phyloP scores from a whole-genome alignment of 768 basidiomycete species.

The Lentinula boryana region DNA sequence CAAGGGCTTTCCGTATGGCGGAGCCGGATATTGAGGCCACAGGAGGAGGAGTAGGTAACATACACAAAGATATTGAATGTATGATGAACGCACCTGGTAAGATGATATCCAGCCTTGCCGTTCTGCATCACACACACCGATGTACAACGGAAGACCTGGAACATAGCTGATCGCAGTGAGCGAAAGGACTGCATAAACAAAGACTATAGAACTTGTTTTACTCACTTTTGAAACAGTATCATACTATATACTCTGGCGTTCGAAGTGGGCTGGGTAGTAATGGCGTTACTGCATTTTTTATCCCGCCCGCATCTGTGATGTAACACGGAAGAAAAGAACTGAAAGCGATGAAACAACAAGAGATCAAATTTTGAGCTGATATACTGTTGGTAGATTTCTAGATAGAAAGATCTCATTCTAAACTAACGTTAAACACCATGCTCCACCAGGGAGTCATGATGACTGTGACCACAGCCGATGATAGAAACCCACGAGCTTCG shows the following conservation, averaged over 20 bases:
- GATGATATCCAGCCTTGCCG: slow-evolving; percentile 39
- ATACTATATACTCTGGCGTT: slow-evolving; percentile 19
- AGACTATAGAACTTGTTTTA: not conserved
- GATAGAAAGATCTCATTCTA: slow-evolving; percentile 10
- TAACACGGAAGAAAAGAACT: slow-evolving; percentile 30
- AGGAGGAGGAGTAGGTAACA: not conserved
- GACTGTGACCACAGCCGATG: slow-evolving; percentile 12
- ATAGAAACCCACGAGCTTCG: slow-evolving; percentile 12
- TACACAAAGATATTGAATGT: not conserved
- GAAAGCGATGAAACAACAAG: slow-evolving; percentile 20
- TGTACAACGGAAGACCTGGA: slow-evolving; percentile 29
- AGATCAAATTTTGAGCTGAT: slow-evolving; percentile 17
- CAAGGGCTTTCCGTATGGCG: slow-evolving; percentile 24
- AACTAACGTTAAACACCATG: slow-evolving; percentile 9
- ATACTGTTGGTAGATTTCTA: slow-evolving; percentile 26
- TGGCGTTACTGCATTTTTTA: slow-evolving; percentile 28
- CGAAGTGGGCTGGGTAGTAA: slow-evolving; percentile 28
- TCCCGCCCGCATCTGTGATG: slow-evolving; percentile 29
- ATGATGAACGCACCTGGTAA: slow-evolving; percentile 23
- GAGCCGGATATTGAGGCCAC: slow-evolving; percentile 25
- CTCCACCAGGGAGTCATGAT: slow-evolving; percentile 16
- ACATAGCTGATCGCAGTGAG: no score
- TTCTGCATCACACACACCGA: slow-evolving; percentile 24
- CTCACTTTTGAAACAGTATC: slow-evolving; percentile 28
- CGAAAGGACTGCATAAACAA: no score